These are phyloP conservation scores for Aspergillus bertholletiae DNA, from an alignment of 495 filamentous ascomycete species.

Conservation along the genomic window DNA sequence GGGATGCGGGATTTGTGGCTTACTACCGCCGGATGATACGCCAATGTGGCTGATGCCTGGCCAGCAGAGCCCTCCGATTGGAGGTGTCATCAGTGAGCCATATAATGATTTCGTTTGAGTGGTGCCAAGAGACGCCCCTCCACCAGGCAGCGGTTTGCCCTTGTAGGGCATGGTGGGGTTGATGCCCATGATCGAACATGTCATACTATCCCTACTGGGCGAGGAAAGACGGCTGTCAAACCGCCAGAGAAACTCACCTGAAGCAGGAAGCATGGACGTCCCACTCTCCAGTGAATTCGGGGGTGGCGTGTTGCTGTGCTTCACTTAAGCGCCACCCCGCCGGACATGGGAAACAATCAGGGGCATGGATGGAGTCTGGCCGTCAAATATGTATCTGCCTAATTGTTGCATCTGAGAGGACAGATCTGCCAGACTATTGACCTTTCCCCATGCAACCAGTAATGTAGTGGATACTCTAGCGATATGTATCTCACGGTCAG, in stretches of 20 bases:
- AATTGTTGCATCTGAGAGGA: conserved; percentile 9
- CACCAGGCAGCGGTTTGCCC: neutral
- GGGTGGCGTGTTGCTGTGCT: neutral
- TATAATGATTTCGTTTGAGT: neutral
- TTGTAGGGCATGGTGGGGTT: neutral
- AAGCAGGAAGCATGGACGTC: too few relatives aligned
- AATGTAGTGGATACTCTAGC: conserved; percentile 12
- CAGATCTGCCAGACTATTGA: conserved; percentile 17
- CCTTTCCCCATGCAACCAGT: conserved; percentile 6
- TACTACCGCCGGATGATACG: neutral
- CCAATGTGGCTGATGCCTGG: neutral
- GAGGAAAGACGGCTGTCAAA: too few relatives aligned
- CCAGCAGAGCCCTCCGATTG: neutral
- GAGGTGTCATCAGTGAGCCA: neutral
- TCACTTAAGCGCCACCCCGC: neutral
- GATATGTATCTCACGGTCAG: neutral
- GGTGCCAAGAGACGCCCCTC: neutral
- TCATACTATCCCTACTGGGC: too few relatives aligned
- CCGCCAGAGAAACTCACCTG: too few relatives aligned
- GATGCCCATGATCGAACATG: neutral
- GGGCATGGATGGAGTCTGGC: neutral
- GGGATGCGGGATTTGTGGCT: neutral
- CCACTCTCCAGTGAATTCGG: too few relatives aligned
- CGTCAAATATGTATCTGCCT: conserved; percentile 13
- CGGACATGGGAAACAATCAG: neutral